These are phyloP conservation scores for Corynascus novoguineensis DNA, from an alignment of 495 filamentous ascomycete species.

Conservation along the genomic window DNA sequence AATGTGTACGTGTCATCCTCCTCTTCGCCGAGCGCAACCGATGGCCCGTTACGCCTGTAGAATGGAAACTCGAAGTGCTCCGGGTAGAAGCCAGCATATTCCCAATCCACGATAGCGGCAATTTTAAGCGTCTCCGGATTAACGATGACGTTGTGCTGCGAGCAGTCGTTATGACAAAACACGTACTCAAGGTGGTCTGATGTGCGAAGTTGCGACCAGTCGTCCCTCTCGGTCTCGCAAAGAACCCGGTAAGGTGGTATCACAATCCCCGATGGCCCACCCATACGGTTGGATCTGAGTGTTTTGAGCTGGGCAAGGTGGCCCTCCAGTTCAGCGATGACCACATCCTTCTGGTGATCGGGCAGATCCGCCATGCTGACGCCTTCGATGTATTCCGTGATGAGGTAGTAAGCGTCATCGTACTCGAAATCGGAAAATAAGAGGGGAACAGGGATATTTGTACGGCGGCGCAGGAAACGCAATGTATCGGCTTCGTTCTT, in stretches of 20 bases:
- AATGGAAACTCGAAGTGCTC: conserved; percentile 11
- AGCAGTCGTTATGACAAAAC: conserved; percentile 16
- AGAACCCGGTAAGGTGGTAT: conserved; percentile 14
- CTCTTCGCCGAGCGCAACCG: conserved; percentile 11
- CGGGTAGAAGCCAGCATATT: conserved; percentile 17
- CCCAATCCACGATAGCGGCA: conserved; percentile 15
- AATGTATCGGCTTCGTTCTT: conserved; percentile 14
- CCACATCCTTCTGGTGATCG: conserved; percentile 6
- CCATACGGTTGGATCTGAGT: conserved; percentile 5
- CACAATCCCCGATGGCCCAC: conserved; percentile 13
- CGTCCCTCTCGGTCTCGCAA: conserved; percentile 4
- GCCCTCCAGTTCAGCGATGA: conserved; percentile 5
- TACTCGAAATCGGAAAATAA: conserved; percentile 13
- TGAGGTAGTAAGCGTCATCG: conserved; percentile 15
- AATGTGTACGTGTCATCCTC: conserved; percentile 5
- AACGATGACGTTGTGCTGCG: conserved; percentile 15
- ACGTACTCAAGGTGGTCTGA: conserved; percentile 7
- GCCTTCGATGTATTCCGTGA: conserved; percentile 12
- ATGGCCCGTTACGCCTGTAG: conserved; percentile 8
- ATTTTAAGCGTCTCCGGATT: conserved; percentile 15
- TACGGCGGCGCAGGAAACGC: conserved; percentile 4
- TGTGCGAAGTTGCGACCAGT: conserved; percentile 7
- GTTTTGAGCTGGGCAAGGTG: conserved; percentile 9
- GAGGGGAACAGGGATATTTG: conserved; percentile 11
- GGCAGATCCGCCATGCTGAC: conserved; percentile 14